Percentiles rank a stretch among this genome's conserved stretches.
These are phyloP conservation scores for Peronospora belbahrii DNA, from an alignment of 352 stramenopile genomes.

Conservation along the genomic window DNA sequence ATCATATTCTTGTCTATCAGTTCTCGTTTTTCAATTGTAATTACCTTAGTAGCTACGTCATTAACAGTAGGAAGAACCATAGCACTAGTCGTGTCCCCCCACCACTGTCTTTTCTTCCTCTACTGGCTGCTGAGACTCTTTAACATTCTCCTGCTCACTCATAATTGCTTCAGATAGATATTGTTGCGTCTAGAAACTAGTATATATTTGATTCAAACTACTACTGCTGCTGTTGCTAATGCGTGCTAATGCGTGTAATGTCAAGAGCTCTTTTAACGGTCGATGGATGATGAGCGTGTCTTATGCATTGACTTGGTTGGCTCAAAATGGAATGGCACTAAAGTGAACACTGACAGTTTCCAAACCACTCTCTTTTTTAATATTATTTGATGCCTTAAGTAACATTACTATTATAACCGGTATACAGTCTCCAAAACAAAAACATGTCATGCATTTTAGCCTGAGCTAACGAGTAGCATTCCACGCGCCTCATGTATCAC, in stretches of 20 bases:
- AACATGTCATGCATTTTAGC: no score
- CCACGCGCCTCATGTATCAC: slow-evolving; percentile 8
- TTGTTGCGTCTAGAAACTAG: no score
- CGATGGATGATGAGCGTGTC: no score
- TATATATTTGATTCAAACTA: no score
- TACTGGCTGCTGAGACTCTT: slow-evolving; percentile 26
- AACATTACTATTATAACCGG: no score
- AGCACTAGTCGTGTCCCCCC: slow-evolving; percentile 21
- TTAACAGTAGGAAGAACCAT: slow-evolving; percentile 29
- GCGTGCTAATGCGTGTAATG: background rate
- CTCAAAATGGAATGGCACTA: slow-evolving; percentile 22
- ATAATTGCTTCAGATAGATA: slow-evolving; percentile 11
- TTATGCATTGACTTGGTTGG: slow-evolving; percentile 22
- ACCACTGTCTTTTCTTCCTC: slow-evolving; percentile 27
- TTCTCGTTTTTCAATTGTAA: background rate
- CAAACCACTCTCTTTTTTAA: no score
- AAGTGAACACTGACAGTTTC: slow-evolving; percentile 15
- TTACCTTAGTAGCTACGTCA: slow-evolving; percentile 58
- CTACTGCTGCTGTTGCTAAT: slow-evolving; percentile 4
- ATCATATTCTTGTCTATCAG: background rate
- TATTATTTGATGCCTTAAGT: no score
- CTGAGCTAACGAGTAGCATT: no score
- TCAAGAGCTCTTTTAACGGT: slow-evolving; percentile 6
- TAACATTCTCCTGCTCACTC: slow-evolving; percentile 29
- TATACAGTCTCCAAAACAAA: no score